These are phyloP conservation scores for Bryoerythrophyllum caledonicum DNA, from an alignment of 225 moss, liverwort and hornwort species.

Conservation along the genomic window DNA sequence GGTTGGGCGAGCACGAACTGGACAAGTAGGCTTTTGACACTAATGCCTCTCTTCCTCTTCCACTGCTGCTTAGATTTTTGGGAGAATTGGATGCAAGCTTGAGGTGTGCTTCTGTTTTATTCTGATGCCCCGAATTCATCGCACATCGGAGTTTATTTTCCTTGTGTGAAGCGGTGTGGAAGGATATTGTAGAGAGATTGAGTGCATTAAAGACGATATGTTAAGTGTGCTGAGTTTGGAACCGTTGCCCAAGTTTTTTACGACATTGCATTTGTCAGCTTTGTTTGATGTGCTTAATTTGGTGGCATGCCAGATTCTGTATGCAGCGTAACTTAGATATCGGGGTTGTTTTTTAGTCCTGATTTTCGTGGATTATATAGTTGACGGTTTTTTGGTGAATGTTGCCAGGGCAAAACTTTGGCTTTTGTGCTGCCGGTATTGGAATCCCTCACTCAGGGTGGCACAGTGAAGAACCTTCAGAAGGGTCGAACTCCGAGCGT, in stretches of 20 bases:
- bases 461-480: conserved; percentile 40
- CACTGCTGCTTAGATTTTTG: neutral
- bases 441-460: conserved; percentile 70
- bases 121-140: neutral
- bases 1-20: conserved; percentile 92
- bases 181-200: neutral
- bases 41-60: rapidly evolving
- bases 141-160: no score
- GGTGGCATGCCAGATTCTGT: neutral
- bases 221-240: neutral
- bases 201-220: neutral
- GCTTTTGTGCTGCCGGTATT: conserved; percentile 90
- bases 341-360: rapidly evolving
- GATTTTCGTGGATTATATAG: neutral
- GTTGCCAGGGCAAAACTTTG: conserved; percentile 71
- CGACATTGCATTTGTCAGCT: neutral
- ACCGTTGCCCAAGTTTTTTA: neutral
- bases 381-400: neutral
- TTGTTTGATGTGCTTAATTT: neutral
- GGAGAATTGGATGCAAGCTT: neutral
- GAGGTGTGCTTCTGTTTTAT: neutral
- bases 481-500: conserved; percentile 64
- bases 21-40: conserved; percentile 40
- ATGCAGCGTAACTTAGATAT: neutral
- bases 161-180: neutral